A percentile compares a stretch with the other conserved stretches of the same genome.
Conservation (phyloP, 176 grass and related monocot genomes). For the Olyra latifolia region DNA sequence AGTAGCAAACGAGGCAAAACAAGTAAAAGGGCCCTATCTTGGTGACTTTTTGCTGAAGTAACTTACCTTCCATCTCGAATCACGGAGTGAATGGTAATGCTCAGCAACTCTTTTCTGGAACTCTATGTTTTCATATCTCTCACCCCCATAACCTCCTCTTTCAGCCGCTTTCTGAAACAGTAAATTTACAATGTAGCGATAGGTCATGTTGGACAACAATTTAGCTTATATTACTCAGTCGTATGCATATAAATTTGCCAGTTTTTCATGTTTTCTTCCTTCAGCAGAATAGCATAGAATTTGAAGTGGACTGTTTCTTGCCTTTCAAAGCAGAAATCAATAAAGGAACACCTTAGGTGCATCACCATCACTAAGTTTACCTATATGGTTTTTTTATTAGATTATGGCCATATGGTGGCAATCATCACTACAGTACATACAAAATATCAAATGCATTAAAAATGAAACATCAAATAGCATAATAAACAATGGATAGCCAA, state of each 20-base stretch:
- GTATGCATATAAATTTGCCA: background rate
- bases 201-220: background rate
- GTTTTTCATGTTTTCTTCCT: background rate
- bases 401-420: background rate
- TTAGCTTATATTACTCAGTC: background rate
- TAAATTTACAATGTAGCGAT: background rate
- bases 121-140: conserved; percentile 87
- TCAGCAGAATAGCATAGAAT: background rate
- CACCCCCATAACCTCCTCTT: conserved; percentile 83
- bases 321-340: background rate
- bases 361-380: background rate
- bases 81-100: conserved; percentile 66
- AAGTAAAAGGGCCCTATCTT: background rate
- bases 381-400: background rate
- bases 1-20: conserved; percentile 4
- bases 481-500: background rate
- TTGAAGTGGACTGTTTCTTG: background rate
- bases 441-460: background rate
- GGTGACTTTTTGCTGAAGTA: background rate
- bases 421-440: background rate
- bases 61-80: conserved; percentile 83
- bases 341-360: background rate
- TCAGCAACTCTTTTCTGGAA: conserved; percentile 86
- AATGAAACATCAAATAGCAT: background rate
- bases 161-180: conserved; percentile 85